Evolutionary conservation across 169 alveolate species (phyloP).

Genomic region (Cryptosporidium bovis): DNA sequence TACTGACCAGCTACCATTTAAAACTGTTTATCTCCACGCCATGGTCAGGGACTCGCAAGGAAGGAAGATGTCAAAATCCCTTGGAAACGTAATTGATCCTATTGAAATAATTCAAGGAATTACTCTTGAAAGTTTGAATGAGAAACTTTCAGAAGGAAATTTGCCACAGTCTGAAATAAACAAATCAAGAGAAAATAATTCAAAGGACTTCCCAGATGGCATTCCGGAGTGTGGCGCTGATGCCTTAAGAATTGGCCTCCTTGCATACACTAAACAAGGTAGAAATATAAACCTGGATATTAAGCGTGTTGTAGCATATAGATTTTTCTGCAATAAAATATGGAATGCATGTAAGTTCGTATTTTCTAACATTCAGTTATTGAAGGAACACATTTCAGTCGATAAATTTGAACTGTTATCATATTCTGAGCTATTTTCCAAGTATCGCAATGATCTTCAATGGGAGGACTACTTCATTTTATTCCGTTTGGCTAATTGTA

Average conservation of each 20-base stretch:
- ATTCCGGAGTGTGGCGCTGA: conserved; percentile 99
- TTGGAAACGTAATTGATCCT: conserved; percentile 99
- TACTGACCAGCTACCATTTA: conserved; percentile 96
- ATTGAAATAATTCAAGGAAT: conserved; percentile 96
- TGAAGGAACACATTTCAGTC: background rate
- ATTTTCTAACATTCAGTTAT: conserved; percentile 78
- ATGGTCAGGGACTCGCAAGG: conserved; percentile 98
- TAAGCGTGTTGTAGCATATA: conserved; percentile 95
- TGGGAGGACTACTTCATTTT: conserved; percentile 97
- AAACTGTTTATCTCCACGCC: conserved; percentile 97
- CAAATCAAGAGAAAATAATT: conserved; percentile 90
- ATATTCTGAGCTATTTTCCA: conserved; percentile 55
- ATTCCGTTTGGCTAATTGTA: conserved; percentile 86
- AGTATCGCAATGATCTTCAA: conserved; percentile 74
- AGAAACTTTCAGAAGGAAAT: conserved; percentile 89
- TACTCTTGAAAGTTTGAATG: conserved; percentile 88
- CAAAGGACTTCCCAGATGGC: conserved; percentile 98
- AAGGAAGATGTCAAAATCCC: conserved; percentile 96
- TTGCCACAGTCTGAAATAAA: conserved; percentile 89
- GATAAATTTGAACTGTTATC: conserved; percentile 15
- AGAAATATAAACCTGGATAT: conserved; percentile 96
- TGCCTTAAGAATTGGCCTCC: conserved; percentile 96
- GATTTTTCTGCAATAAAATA: conserved; percentile 97
- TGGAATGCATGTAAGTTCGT: conserved; percentile 97
- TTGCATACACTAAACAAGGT: conserved; percentile 94